Evolutionary conservation across 2,329 filamentous ascomycete species (phyloP).

Genomic region (Botrytis fragariae): DNA sequence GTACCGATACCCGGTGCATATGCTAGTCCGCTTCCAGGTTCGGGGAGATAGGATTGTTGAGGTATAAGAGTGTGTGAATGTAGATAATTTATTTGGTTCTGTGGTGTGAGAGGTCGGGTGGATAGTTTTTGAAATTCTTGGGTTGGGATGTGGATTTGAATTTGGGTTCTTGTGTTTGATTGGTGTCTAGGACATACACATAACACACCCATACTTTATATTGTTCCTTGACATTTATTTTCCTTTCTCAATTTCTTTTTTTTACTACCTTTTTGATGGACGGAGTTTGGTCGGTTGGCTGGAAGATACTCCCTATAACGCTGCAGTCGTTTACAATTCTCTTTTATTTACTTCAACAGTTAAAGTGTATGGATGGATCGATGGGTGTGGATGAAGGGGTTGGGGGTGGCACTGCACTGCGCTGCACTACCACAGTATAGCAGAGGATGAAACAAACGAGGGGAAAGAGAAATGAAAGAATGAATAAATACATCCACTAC

Average conservation of each 20-base stretch:
- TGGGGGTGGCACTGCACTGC: not conserved
- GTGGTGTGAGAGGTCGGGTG: not conserved
- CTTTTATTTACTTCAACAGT: not conserved
- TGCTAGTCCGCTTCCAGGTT: constrained; percentile 47
- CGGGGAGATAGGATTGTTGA: constrained; percentile 32
- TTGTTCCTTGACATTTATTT: not conserved
- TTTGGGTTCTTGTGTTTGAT: not conserved
- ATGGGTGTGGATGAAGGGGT: not conserved
- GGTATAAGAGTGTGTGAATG: not conserved
- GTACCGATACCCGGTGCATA: constrained; percentile 92
- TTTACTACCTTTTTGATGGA: not conserved
- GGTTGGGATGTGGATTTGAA: not conserved
- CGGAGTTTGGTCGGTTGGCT: not conserved
- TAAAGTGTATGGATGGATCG: not conserved
- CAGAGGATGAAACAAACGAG: not conserved
- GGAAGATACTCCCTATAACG: not conserved
- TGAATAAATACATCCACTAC: not conserved
- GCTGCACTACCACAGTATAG: not conserved
- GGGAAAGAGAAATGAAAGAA: not conserved
- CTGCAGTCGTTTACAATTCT: not conserved
- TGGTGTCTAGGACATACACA: not conserved
- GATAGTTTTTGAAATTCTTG: not conserved
- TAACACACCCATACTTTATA: not conserved
- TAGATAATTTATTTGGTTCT: constrained; percentile 1
- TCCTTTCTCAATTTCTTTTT: not conserved